phyloP scores from a whole-genome alignment of 2,329 filamentous ascomycete genomes.

The Lomentospora prolificans region DNA sequence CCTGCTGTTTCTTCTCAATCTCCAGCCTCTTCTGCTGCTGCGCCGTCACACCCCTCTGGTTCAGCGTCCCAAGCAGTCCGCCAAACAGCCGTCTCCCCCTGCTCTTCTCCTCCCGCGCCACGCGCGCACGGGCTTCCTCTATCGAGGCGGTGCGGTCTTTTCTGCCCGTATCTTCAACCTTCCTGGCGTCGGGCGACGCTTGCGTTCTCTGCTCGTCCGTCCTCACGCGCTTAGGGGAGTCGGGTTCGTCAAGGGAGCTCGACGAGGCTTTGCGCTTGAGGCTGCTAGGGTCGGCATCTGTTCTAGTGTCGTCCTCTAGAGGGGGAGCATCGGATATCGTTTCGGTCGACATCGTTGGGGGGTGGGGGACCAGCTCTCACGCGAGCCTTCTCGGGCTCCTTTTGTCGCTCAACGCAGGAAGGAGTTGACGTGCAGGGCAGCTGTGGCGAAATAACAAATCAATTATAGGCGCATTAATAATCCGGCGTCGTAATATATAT shows the following conservation, averaged over 20 bases:
- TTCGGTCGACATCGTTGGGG: not conserved
- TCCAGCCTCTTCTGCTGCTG: conserved; percentile 64
- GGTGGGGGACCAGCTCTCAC: no score
- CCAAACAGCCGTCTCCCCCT: conserved; percentile 81
- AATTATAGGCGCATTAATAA: not conserved
- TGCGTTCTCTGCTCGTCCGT: not conserved
- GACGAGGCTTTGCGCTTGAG: conserved; percentile 6
- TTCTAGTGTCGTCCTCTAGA: not conserved
- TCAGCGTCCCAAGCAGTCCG: conserved; percentile 66
- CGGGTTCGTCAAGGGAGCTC: not conserved
- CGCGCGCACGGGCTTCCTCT: conserved; percentile 3
- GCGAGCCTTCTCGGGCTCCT: no score
- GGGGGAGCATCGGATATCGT: not conserved
- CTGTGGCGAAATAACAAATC: no score
- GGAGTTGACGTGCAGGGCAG: no score
- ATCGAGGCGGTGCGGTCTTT: not conserved
- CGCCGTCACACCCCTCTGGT: conserved; percentile 50
- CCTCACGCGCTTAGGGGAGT: conserved; percentile 6
- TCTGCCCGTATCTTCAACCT: not conserved
- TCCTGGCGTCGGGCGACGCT: not conserved
- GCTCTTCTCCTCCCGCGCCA: conserved; percentile 62
- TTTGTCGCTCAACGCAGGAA: no score
- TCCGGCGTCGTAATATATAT: no score
- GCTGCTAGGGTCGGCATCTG: not conserved
- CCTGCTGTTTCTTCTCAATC: conserved; percentile 73